Evolutionary conservation across 495 filamentous ascomycete species (phyloP), one percentile per base, ranked within the genome.

Genomic region (Penicillium ochrochloron): DNA sequence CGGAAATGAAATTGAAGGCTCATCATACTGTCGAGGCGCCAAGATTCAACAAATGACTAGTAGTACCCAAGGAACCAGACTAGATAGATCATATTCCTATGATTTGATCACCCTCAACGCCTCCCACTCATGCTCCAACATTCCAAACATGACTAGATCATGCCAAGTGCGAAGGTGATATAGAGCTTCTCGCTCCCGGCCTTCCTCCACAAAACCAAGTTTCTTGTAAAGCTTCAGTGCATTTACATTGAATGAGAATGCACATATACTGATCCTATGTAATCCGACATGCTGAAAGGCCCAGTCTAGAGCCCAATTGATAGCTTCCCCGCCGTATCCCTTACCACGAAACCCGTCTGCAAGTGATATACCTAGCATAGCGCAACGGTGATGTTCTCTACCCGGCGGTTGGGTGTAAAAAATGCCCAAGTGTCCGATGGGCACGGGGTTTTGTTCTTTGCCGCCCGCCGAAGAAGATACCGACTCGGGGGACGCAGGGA

Each of bases 281-380:
- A 46, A 46, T 11, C 42, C 42, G 11, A 19, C 42, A 46, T 11
- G 11, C 42, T 46, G 42, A 15, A 46, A 46, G 1, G 42, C 42
- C 42, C 42, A 46, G 42, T 46, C 42, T 19, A 46, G 42, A 7
- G 42, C 42, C 42, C 42, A 46, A 51, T 51, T 51, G 11, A 51
- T 51, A 15, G 48, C 23, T 51, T 29, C 25, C 14, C 25, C 23
- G 7, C 48, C 25, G 14, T 51, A 25, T 7, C 48, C 25, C 14
- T 29, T 51, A 7, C 21, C 25, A 14, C 21, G 48, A 9, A 10
- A 19, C 19, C 19, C 42, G 1, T 46, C 42, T 21, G 48, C 48
- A 51, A 51, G 48, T 10, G 48, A 51, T 29, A 29, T 29, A 21
- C 48, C 48, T 14, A 51, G 25, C 48, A 51, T 51, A 9, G 48